Base-by-base conservation (phyloP, 2,329 filamentous ascomycete species). In the Colletotrichum nymphaeae region DNA sequence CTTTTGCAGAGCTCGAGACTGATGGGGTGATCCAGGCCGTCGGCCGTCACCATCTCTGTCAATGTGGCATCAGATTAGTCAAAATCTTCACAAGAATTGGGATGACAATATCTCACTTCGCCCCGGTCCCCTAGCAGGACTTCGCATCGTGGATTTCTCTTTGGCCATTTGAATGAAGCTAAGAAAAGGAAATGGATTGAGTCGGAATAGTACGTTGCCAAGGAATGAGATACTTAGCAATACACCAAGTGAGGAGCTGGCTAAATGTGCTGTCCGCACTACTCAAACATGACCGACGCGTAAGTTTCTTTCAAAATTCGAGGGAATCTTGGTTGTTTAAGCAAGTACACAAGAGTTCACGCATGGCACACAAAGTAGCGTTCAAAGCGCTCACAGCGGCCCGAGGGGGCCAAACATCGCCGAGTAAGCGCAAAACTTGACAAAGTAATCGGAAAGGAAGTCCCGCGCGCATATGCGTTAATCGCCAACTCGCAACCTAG, bases 1-100 rank as follows among this genome's bases (percentile, higher is more conserved):
- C 68, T 35, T 32, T 60, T 71, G 30, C 68, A 67, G 3, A 71
- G 63, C n/a, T 46, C 60, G 7, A 46, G 11, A 30, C 55, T 71
- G 12, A 71, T 67, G 8, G 63, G 19, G 14, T 68, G 66, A 5
- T 60, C 57, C 3, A 63, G 32, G 5, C 67, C 59, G 14, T 69
- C 59, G 6, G 26, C 52, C 19, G 6, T n/a, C 1, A 56, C 7
- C 66, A 63, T 42, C 14, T 4, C 46, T 68, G 7, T 28, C 14
- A 32, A 19, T 32, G 1, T 9, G 6, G 19, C 7, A 4, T 14
- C 3, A 5, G 4, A 1, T 49, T n/a, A 28, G 60, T 49, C 37
- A 2, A 16, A 8, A 1, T 6, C 0, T 16, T 22, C 19, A 19
- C 28, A 52, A 4, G 12, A 5, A 1, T 19, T 3, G 32, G 6